phyloP scores from a whole-genome alignment of 306 rosid genomes.

The Cucumis melo region DNA sequence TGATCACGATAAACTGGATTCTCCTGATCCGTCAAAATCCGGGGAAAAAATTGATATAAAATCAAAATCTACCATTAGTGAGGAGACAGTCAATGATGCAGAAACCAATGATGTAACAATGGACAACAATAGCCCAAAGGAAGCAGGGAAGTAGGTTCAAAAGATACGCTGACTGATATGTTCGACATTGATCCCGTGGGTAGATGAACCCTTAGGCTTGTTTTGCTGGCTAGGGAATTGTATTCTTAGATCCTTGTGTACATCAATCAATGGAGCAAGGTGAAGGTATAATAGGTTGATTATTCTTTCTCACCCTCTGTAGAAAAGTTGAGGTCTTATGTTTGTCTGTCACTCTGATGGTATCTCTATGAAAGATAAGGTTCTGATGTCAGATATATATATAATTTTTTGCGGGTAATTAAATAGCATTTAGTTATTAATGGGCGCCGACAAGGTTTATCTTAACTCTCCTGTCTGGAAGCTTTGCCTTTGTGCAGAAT shows the following conservation, averaged over 20 bases:
- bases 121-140: background rate
- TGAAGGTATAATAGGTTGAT: slow-evolving; percentile 8
- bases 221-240: slow-evolving; percentile 5
- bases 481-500: background rate
- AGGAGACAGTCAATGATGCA: background rate
- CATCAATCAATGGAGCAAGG: slow-evolving; percentile 12
- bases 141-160: slow-evolving; percentile 2
- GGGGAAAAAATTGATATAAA: background rate
- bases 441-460: background rate
- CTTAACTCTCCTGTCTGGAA: background rate
- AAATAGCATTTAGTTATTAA: background rate
- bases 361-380: background rate
- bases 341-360: background rate
- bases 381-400: background rate
- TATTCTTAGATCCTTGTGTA: slow-evolving; percentile 13
- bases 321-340: slow-evolving; percentile 7
- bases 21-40: slow-evolving; percentile 15
- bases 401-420: background rate
- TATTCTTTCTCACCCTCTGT: slow-evolving; percentile 9
- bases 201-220: slow-evolving; percentile 1
- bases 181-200: background rate
- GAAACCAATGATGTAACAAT: background rate
- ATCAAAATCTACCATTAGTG: background rate
- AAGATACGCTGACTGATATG: background rate
- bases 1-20: slow-evolving; percentile 13